These are phyloP conservation scores for Magnusiomyces clavatus DNA, from an alignment of 1,139 yeast genomes.

Conservation along the genomic window DNA sequence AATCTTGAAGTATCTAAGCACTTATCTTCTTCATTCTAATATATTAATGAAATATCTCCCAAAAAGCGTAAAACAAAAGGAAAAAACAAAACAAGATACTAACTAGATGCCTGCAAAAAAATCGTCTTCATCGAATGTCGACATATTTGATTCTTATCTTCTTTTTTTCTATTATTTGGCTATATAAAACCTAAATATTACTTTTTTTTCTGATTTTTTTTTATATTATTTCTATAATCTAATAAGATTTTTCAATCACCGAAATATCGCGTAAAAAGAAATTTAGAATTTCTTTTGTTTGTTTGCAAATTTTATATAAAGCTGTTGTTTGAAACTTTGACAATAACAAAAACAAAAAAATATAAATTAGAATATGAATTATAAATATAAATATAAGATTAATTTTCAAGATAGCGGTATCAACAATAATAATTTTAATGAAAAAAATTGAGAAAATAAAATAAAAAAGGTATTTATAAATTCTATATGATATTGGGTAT, in stretches of 20 bases:
- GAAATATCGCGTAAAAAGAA: too few relatives aligned
- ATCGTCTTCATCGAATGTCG: conserved; percentile 71
- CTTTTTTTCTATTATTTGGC: conserved; percentile 6
- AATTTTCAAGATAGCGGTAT: too few relatives aligned
- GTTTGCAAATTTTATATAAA: too few relatives aligned
- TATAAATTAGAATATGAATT: too few relatives aligned
- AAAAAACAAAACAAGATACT: conserved; percentile 2
- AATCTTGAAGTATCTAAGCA: too few relatives aligned
- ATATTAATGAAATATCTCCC: conserved; percentile 1
- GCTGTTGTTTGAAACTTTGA: background rate
- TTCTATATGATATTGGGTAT: background rate
- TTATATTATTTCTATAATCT: background rate
- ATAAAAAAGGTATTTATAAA: background rate
- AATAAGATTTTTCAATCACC: background rate
- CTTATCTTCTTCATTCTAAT: background rate
- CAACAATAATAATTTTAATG: background rate
- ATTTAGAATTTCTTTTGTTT: too few relatives aligned
- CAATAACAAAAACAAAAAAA: background rate
- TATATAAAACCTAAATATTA: conserved; percentile 13
- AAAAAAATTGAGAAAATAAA: too few relatives aligned
- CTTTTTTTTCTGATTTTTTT: background rate
- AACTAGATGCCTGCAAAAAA: conserved; percentile 68
- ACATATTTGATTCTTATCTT: conserved; percentile 33
- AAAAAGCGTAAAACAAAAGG: background rate
- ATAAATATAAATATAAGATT: too few relatives aligned